Base-by-base conservation (phyloP, 257 asterid species). In the Scutellaria baicalensis region DNA sequence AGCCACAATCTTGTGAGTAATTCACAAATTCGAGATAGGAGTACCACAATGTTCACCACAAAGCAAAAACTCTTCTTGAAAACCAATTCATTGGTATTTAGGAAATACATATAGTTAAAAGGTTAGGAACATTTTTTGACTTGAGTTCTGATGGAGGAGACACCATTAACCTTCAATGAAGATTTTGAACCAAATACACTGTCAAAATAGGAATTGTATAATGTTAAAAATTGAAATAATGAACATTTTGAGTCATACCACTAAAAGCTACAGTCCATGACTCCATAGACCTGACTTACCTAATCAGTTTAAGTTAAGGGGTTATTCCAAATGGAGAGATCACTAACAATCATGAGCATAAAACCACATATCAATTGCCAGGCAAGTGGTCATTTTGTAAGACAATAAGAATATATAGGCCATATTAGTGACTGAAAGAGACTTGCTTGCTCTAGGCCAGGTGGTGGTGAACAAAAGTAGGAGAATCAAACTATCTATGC, bases 11-110 rank as follows among this genome's bases (percentile, higher is more conserved):
- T 68, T 70, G 57, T 47, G 60, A 73, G 35, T 40, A 77, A 59
- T 69, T 73, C 63, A 73, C 73, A 70, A 51, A 81, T 43, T 54
- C 78, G 77, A 80, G 78, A 80, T 42, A 84, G 68, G 66, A 84
- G 63, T 57, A 83, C 73, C 74, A 58, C 68, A 75, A 76, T 64
- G 72, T 84, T 78, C 70, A 74, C 72, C 35, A 40, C 68, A 74
- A 64, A 63, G 77, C 61, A 71, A 59, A 78, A 63, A 65, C 75
- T 68, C 42, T 44, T 75, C 74, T 69, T 36, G 76, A 60, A 45
- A 62, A 70, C 58, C 64, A 59, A 75, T 51, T 79, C 84, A 81
- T 51, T 68, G 74, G 27, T 44, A 68, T 58, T 62, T 45, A 59
- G 31, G 67, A 40, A 70, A 75, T 66, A 65, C 85, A 83, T 81